Percentiles rank a stretch among this genome's conserved stretches.
Conservation (phyloP, 495 filamentous ascomycete genomes). For the Baudoinia panamericana region DNA sequence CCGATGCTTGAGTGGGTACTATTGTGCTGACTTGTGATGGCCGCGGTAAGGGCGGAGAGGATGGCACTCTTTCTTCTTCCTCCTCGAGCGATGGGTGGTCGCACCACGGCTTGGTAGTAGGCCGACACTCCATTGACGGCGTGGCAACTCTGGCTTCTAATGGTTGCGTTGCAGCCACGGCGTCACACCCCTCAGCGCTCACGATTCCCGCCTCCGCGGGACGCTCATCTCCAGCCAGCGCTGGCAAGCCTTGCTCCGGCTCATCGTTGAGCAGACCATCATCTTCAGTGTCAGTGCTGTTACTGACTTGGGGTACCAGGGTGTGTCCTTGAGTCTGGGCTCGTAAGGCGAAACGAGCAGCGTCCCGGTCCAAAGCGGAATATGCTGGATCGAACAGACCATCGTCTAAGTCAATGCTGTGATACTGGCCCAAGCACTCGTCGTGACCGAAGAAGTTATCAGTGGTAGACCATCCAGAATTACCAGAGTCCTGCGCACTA, state of each 20-base stretch:
- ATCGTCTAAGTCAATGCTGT: too few species aligned
- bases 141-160: too few species aligned
- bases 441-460: not conserved
- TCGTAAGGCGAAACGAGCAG: constrained; percentile 5
- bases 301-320: not conserved
- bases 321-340: constrained; percentile 10
- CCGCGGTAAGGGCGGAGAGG: constrained; percentile 1
- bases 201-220: too few species aligned
- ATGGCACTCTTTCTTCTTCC: constrained; percentile 1
- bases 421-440: not conserved
- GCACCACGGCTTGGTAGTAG: too few species aligned
- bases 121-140: too few species aligned
- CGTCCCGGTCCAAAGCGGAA: constrained; percentile 16
- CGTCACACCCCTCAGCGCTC: too few species aligned
- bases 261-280: not conserved
- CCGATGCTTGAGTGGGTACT: constrained; percentile 7
- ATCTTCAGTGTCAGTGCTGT: not conserved
- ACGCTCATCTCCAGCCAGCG: too few species aligned
- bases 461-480: not conserved
- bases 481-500: not conserved
- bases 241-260: too few species aligned
- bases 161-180: too few species aligned
- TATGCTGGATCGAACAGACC: constrained; percentile 16
- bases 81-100: too few species aligned
- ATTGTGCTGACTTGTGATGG: constrained; percentile 13